Percentiles rank a stretch among this genome's conserved stretches.
These are phyloP conservation scores for Verticillium longisporum DNA, from an alignment of 2,329 filamentous ascomycete genomes.

Conservation along the genomic window DNA sequence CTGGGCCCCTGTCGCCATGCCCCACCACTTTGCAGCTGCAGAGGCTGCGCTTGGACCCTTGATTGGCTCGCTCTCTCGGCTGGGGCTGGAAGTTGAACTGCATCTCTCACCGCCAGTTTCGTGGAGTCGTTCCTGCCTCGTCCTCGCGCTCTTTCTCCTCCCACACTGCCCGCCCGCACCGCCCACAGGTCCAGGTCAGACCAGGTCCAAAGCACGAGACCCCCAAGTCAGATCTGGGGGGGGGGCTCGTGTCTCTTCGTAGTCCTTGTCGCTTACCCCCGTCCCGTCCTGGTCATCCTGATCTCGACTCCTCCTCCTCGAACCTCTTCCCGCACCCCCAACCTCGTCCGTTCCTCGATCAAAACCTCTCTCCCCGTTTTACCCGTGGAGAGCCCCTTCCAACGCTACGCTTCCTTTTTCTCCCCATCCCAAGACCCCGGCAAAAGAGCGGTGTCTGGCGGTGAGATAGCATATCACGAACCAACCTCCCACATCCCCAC, in stretches of 20 bases:
- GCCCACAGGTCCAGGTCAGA: background rate
- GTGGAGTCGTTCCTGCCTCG: slow-evolving; percentile 12
- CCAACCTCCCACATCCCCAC: slow-evolving; percentile 9
- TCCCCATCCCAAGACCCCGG: slow-evolving; percentile 5
- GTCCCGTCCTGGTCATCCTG: background rate
- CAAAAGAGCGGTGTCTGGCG: slow-evolving; percentile 38
- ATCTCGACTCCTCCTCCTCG: slow-evolving; percentile 1
- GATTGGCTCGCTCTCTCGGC: slow-evolving; percentile 17
- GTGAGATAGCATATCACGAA: slow-evolving; percentile 15
- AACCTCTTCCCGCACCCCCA: background rate
- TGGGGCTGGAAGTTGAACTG: slow-evolving; percentile 19
- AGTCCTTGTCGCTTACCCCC: slow-evolving; percentile 4
- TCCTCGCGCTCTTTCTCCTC: slow-evolving; percentile 5
- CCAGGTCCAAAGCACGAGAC: too few species aligned
- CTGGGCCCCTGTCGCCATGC: slow-evolving; percentile 8
- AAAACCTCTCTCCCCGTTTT: slow-evolving; percentile 4
- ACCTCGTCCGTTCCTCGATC: slow-evolving; percentile 6
- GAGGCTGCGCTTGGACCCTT: slow-evolving; percentile 8
- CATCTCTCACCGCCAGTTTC: slow-evolving; percentile 23
- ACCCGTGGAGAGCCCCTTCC: background rate
- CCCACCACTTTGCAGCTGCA: slow-evolving; percentile 15
- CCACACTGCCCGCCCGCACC: slow-evolving; percentile 6
- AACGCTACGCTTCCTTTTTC: slow-evolving; percentile 2
- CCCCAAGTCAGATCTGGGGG: background rate
- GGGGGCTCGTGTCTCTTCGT: background rate